Conservation (phyloP, 495 filamentous ascomycete genomes). For the Daldinia loculata region DNA sequence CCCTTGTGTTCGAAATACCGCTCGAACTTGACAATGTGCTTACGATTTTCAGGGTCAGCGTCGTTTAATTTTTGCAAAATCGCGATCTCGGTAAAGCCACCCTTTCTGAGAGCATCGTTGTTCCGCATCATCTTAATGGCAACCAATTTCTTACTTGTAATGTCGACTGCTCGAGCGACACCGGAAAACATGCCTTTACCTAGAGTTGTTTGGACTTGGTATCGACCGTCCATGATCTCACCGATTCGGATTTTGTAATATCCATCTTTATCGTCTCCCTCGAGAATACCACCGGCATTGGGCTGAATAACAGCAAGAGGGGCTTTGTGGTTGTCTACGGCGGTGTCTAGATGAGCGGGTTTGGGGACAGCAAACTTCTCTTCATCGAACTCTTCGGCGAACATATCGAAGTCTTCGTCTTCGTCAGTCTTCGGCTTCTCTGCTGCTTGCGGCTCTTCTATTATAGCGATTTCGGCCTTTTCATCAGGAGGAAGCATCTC, state of each 20-base stretch:
- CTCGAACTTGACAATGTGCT: slow-evolving; percentile 88
- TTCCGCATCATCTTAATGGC: slow-evolving; percentile 95
- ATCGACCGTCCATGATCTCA: slow-evolving; percentile 86
- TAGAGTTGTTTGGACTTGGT: slow-evolving; percentile 85
- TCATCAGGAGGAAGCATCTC: slow-evolving; percentile 46
- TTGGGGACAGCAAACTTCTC: slow-evolving; percentile 81
- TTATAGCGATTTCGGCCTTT: slow-evolving; percentile 51
- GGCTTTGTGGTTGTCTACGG: slow-evolving; percentile 45
- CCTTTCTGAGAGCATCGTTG: slow-evolving; percentile 92
- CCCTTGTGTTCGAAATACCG: slow-evolving; percentile 91
- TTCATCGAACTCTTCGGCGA: slow-evolving; percentile 87
- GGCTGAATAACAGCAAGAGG: slow-evolving; percentile 53
- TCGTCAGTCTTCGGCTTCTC: slow-evolving; percentile 61
- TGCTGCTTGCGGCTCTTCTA: slow-evolving; percentile 48
- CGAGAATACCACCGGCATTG: slow-evolving; percentile 81
- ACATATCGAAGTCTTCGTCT: slow-evolving; percentile 89
- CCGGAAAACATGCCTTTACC: slow-evolving; percentile 96
- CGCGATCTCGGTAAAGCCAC: slow-evolving; percentile 92
- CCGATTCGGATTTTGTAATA: slow-evolving; percentile 93
- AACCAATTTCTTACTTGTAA: slow-evolving; percentile 72
- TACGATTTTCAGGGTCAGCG: slow-evolving; percentile 88
- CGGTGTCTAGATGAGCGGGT: slow-evolving; percentile 51
- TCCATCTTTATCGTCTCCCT: slow-evolving; percentile 92
- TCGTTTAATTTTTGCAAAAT: slow-evolving; percentile 84
- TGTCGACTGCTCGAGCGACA: slow-evolving; percentile 90